Base-by-base conservation (phyloP, 805 yeast species). In the Starmera quercuum region DNA sequence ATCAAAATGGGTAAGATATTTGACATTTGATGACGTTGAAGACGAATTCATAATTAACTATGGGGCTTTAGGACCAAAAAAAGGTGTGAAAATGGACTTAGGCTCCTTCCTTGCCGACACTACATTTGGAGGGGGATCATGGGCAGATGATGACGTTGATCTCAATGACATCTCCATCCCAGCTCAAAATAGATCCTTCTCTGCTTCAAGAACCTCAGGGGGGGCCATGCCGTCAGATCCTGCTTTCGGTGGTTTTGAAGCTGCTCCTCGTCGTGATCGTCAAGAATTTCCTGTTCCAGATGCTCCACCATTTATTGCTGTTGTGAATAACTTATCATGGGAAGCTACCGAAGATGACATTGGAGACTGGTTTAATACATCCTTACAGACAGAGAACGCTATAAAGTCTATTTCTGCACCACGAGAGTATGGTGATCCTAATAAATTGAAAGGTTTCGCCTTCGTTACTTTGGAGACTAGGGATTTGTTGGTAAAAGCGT, bases 261-360 rank as follows among this genome's bases (percentile, higher is more conserved):
- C 49, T 33, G 58, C 52, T 32, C 56, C 59, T 33, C 49, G 64
- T 44, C 63, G 64, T 44, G 75, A 72, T 42, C 73, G 84, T 60
- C 68, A 65, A 24, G 88, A 81, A 54, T 82, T 64, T 47, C 95
- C 95, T 28, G 70, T 92, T 40, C 99, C 99, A 30, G 90, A 86
- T 49, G 71, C 64, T 33, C 87, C 97, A 14, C 99, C 99, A 35
- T 92, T 61, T 70, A 81, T 83, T 51, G 97, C 95, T n/a, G 76
- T 85, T 56, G 70, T 90, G 45, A 75, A 75, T 54, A 87, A 88
- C 63, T 73, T 92, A 53, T 85, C 95, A 39, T 82, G 83, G 78
- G 88, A 83, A 38, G 72, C 75, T 29, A 59, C 66, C 30, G 97
- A 90, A 58, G 75, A 67, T 24, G 73, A 67, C 34, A 66, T 83